Evolutionary conservation across 78 protist species (phyloP).

Genomic region (Kipferlia bialata): DNA sequence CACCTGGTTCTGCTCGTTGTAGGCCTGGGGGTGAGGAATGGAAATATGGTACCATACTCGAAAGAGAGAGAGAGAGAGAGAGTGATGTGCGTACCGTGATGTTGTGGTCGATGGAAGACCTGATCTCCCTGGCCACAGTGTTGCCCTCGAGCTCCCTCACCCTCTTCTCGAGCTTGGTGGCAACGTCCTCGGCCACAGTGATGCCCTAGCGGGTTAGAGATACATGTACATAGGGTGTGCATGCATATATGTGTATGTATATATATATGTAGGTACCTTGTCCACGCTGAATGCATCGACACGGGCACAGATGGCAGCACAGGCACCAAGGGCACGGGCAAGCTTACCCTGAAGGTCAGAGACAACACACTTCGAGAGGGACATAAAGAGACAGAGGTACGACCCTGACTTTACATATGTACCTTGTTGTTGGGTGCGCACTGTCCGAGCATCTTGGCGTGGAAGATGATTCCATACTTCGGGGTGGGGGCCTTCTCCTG

Average conservation of each 20-base stretch:
- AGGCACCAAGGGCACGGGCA: constrained; percentile 87
- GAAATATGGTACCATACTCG: too few relatives aligned
- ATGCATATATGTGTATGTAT: too few relatives aligned
- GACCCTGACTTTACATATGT: constrained; percentile 54
- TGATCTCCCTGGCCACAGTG: background rate
- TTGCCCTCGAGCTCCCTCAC: background rate
- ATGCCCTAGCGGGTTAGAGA: too few relatives aligned
- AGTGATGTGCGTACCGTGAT: too few relatives aligned
- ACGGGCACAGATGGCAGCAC: constrained; percentile 76
- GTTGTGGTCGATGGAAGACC: too few relatives aligned
- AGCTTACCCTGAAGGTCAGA: constrained; percentile 21
- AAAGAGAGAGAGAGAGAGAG: too few relatives aligned
- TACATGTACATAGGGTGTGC: too few relatives aligned
- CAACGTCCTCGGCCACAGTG: background rate
- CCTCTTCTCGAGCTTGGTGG: background rate
- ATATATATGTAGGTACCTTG: background rate
- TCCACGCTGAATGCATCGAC: constrained; percentile 86
- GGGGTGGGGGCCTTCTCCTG: constrained; percentile 81
- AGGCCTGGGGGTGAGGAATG: background rate
- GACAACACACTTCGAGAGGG: too few relatives aligned
- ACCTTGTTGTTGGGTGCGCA: constrained; percentile 86
- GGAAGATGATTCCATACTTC: constrained; percentile 91
- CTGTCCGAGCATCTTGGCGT: constrained; percentile 85
- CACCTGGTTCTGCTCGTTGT: background rate
- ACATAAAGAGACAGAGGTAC: too few relatives aligned